Percentiles rank a stretch among this genome's conserved stretches.
phyloP scores from a whole-genome alignment of 2,329 filamentous ascomycete genomes.

The Cladosporium halotolerans region DNA sequence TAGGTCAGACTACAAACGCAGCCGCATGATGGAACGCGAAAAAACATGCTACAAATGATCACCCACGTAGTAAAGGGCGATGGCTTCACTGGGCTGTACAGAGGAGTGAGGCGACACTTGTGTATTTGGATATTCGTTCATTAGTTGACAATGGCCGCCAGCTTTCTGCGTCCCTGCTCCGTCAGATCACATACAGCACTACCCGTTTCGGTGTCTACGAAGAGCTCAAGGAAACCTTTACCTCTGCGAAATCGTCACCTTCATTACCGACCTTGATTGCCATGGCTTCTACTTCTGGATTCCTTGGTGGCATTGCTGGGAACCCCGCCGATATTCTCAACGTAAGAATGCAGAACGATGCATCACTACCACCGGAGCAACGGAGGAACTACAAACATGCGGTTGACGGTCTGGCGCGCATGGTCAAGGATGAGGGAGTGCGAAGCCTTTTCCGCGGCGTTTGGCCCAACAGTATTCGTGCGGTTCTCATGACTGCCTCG shows the following conservation, averaged over 20 bases:
- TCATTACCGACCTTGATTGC: constrained; percentile 67
- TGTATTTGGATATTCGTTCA: background rate
- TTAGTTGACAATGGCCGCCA: constrained; percentile 25
- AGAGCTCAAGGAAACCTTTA: constrained; percentile 70
- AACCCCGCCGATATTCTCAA: constrained; percentile 96
- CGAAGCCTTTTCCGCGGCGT: constrained; percentile 76
- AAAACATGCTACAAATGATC: constrained; percentile 80
- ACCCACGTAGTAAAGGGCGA: constrained; percentile 70
- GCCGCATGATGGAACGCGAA: constrained; percentile 60
- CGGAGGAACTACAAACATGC: constrained; percentile 87
- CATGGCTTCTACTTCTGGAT: constrained; percentile 76
- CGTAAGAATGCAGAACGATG: constrained; percentile 95
- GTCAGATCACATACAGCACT: constrained; percentile 89
- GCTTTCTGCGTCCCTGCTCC: constrained; percentile 84
- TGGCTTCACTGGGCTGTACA: constrained; percentile 77
- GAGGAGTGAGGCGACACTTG: constrained; percentile 51
- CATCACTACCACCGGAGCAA: constrained; percentile 64
- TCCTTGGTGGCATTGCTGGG: constrained; percentile 80
- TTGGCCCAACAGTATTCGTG: constrained; percentile 73
- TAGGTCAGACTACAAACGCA: constrained; percentile 87
- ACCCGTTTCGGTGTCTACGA: constrained; percentile 97
- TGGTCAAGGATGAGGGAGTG: constrained; percentile 76
- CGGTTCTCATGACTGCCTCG: constrained; percentile 79
- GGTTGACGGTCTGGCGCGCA: constrained; percentile 75
- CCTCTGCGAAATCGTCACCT: constrained; percentile 47